Evolutionary conservation across 1,139 yeast species (phyloP), one percentile per base, ranked within the genome.

Genomic region (Geotrichum reessii): DNA sequence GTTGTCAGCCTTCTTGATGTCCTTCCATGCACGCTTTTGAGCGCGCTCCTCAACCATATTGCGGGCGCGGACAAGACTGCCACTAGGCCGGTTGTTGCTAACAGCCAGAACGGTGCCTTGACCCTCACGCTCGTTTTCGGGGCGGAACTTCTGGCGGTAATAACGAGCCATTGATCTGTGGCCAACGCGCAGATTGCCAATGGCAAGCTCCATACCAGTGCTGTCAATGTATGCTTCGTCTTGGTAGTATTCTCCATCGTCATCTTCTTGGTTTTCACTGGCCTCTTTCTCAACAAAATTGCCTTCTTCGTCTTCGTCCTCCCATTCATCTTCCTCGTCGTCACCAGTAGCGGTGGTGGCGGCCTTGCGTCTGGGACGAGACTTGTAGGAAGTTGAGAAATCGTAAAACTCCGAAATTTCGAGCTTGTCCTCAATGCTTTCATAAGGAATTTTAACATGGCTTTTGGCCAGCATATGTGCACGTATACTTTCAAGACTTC

Each of bases 21-120:
- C 81, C 67, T 78, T 81, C 98, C 97, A 91, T 8, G 80, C 82
- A 69, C 88, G 81, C 81, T 89, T 89, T 73, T 84, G 84, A 47
- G 77, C 78, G 53, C 84, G 82, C 55, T 83, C 75, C 59, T 81
- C 81, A 42, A 71, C 73, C 22, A 72, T 69, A 50, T 71, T 73
- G n/a, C 67, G 64, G n/a, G 67, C 60, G 73, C 71, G 81, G 80
- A 68, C 81, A 81, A 65, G 77, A 75, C 42, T 77, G 11, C 37
- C 49, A 71, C 64, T 78, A 59, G 84, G 87, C 74, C 97, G 83
- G 2, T 92, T 82, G 70, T 92, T 97, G 44, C 44, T 37, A 1
- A 97, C 97, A 40, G 97, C 96, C 69, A 89, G 80, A 31, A 93
- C 86, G 0, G 98, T 93, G 64, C 96, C 95, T 75, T 90, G 97